Base-by-base conservation (phyloP, 2,329 filamentous ascomycete genomes). In the Claviceps quebecensis region DNA sequence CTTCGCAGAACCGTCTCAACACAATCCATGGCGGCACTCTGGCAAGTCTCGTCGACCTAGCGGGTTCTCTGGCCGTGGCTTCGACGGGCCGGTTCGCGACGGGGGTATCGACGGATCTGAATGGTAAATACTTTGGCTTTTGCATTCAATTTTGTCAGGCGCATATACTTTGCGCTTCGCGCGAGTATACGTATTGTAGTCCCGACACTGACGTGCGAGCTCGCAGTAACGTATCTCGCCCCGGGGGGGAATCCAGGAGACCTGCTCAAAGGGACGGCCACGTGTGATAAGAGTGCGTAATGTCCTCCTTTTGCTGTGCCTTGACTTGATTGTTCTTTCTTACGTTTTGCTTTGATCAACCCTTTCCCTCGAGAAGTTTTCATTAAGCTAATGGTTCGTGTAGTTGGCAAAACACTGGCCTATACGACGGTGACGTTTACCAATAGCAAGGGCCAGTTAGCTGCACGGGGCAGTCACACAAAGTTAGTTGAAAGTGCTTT, bases 21-120 rank as follows among this genome's bases (percentile, higher is more conserved):
- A 89, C 84, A 38, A 75, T 90, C 29, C 86, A 91, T 59, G 86
- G 86, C 17, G 86, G 86, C 4, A 87, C 86, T 0, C 81, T 91
- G 29, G 86, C 86, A 3, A 86, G 81, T 62, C 82, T 90, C 68
- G 82, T 84, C 29, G 81, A 84, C 55, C 68, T 84, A 0, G 80
- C 80, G 11, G 80, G 80, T 14, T 84, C 80, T 0, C 69, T 84
- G 2, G 81, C 80, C 9, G 79, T 84, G 2, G 80, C 80, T 1
- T 83, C 81, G 1, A 80, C 75, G 55, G 80, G 80, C 0, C 67
- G 80, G 1, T 83, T 77, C 58, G 72, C 74, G 17, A 84, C 80
- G 0, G 80, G 80, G 11, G 80, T 84, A 3, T 80, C 80, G 2
- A 84, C 80, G 0, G 80, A 84, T 56, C 61, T 84, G 14, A 84